A percentile compares a stretch with the other conserved stretches of the same genome.
phyloP scores from a whole-genome alignment of 2,329 filamentous ascomycete genomes.

The Beauveria caledonica region DNA sequence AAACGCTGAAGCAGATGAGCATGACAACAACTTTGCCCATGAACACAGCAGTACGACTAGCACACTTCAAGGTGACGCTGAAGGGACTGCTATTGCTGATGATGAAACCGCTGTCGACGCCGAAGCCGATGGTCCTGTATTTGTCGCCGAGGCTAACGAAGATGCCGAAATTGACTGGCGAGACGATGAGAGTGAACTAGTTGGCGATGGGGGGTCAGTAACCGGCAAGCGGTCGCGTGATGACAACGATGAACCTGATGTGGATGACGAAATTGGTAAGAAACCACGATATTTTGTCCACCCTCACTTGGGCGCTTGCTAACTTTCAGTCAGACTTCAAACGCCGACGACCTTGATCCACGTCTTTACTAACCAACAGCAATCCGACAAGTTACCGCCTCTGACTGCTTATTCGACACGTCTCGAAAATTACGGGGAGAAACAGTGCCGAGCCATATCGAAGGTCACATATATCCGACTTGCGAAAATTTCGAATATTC shows the following conservation, averaged over 20 bases:
- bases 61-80: constrained; percentile 26
- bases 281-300: neutral
- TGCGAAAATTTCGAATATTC: neutral
- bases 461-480: neutral
- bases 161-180: constrained; percentile 24
- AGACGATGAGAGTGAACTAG: constrained; percentile 20
- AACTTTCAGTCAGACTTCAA: constrained; percentile 36
- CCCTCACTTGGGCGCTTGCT: constrained; percentile 16
- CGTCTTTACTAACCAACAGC: constrained; percentile 7
- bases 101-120: constrained; percentile 16
- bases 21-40: constrained; percentile 16
- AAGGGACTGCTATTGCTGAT: constrained; percentile 18
- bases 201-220: constrained; percentile 15
- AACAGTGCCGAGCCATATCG: neutral
- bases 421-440: neutral
- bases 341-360: constrained; percentile 36
- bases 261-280: constrained; percentile 27
- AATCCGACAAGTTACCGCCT: constrained; percentile 12
- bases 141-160: constrained; percentile 15
- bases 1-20: constrained; percentile 15
- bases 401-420: neutral
- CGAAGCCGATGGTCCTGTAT: constrained; percentile 17
- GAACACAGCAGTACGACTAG: constrained; percentile 21
- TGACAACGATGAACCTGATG: constrained; percentile 22
- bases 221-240: constrained; percentile 23